Evolutionary conservation across 148 eudicot genomes (phyloP), one percentile per base, ranked within the genome.

Genomic region (Fallopia convolvulus): DNA sequence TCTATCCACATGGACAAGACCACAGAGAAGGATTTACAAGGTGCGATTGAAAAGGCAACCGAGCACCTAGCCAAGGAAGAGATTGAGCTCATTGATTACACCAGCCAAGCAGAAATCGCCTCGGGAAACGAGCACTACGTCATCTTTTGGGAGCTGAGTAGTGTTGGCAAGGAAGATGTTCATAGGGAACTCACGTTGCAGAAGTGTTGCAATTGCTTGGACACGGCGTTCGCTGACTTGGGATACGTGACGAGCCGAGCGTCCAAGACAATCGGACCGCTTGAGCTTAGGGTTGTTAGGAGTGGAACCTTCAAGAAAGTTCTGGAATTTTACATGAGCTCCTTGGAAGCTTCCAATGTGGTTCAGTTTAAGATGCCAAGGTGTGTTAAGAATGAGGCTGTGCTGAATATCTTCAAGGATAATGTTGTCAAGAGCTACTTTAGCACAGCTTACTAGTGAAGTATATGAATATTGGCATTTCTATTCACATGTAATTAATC

Each of bases 1-100:
- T 82, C 76, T 60, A 82, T 90, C 47, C 89, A 90, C 84, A 83
- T 90, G 4, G 94, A 90, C 89, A 90, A 90, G 82, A 90, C 82
- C 88, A 90, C 94, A 0, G 94, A 90, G 80, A 87, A 84, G 44
- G 94, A 90, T 60, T 68, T 90, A 11, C 90, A 85, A 75, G 79
- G 81, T 36, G 68, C 90, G 0, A 90, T 90, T 3, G 92, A 90
- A 71, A 75, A 84, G 8, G 91, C 89, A 33, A 61, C 83, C 50
- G 82, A 75, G 75, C 50, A 80, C 20, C 78, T 88, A 33, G 79
- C 83, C 0, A 80, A 18, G 32, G 88, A 83, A 76, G 84, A 85
- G 42, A 78, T 83, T 0, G 90, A 90, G 26, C 81, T 90, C 0
- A 84, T 87, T 12, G 94, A 90, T 56, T 90, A 85, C 83, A 87